These are phyloP conservation scores for Pisolithus thermaeus DNA, from an alignment of 1,284 basidiomycete species.

Conservation along the genomic window DNA sequence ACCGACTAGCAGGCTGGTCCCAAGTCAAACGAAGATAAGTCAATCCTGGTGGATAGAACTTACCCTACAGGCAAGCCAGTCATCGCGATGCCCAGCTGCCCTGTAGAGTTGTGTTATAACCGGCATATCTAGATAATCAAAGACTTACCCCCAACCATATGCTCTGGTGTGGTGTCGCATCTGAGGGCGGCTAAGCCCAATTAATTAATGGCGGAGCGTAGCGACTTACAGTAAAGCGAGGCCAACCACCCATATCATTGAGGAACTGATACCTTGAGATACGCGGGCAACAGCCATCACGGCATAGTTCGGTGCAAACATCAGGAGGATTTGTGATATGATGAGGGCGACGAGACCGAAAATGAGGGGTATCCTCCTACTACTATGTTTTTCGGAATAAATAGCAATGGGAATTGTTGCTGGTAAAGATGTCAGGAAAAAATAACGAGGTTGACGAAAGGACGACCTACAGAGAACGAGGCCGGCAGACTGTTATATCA, in stretches of 20 bases:
- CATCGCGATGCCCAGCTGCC: constrained; percentile 70
- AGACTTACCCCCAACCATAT: constrained; percentile 52
- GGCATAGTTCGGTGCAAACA: constrained; percentile 68
- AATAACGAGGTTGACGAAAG: not conserved
- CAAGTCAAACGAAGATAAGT: constrained; percentile 8
- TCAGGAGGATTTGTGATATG: constrained; percentile 63
- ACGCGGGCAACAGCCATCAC: constrained; percentile 69
- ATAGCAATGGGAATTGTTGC: constrained; percentile 68
- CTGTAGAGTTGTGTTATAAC: constrained; percentile 29
- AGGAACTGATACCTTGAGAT: constrained; percentile 67
- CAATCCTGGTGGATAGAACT: constrained; percentile 2
- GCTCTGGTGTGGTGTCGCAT: constrained; percentile 63
- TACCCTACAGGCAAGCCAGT: constrained; percentile 65
- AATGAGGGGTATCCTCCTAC: constrained; percentile 55
- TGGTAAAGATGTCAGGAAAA: constrained; percentile 21
- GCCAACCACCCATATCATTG: constrained; percentile 73
- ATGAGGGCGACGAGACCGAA: constrained; percentile 52
- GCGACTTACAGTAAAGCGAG: constrained; percentile 58
- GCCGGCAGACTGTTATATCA: constrained; percentile 36
- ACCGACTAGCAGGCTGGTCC: constrained; percentile 43
- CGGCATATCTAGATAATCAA: constrained; percentile 1
- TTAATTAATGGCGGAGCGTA: not conserved
- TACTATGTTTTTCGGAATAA: constrained; percentile 56
- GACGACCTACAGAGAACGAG: constrained; percentile 43
- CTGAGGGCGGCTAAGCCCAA: constrained; percentile 28